These are phyloP conservation scores for Metarhizium robertsii DNA, from an alignment of 2,329 filamentous ascomycete species.

Conservation along the genomic window DNA sequence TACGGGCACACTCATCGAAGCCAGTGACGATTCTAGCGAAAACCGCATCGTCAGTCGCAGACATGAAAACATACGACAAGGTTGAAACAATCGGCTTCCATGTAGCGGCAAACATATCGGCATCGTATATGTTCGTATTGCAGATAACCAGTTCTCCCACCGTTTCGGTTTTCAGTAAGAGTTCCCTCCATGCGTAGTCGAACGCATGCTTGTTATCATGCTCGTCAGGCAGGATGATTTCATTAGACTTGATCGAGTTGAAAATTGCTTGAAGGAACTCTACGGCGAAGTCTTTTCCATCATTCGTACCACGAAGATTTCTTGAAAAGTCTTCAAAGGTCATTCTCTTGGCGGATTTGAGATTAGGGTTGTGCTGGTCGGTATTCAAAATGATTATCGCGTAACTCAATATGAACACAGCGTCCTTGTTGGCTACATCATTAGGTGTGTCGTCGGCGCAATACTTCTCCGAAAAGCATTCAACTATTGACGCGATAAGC, in stretches of 20 bases:
- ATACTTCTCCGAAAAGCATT: slow-evolving; percentile 79
- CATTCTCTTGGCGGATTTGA: slow-evolving; percentile 76
- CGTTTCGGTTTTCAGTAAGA: slow-evolving; percentile 74
- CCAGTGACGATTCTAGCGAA: slow-evolving; percentile 89
- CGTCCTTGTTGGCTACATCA: slow-evolving; percentile 75
- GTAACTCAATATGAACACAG: slow-evolving; percentile 84
- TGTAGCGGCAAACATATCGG: slow-evolving; percentile 93
- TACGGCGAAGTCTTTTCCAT: slow-evolving; percentile 70
- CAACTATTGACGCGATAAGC: slow-evolving; percentile 88
- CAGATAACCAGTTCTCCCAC: slow-evolving; percentile 68
- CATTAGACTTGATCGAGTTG: slow-evolving; percentile 81
- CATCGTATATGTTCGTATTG: slow-evolving; percentile 89
- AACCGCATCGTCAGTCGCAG: slow-evolving; percentile 90
- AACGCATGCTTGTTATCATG: slow-evolving; percentile 96
- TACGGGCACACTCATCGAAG: slow-evolving; percentile 91
- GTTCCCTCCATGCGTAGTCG: slow-evolving; percentile 94
- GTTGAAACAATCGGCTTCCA: slow-evolving; percentile 95
- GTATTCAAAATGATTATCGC: slow-evolving; percentile 98
- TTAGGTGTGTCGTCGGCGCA: slow-evolving; percentile 59
- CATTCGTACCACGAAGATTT: slow-evolving; percentile 87
- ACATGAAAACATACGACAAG: slow-evolving; percentile 97
- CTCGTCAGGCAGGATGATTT: slow-evolving; percentile 95
- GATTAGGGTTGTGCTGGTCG: slow-evolving; percentile 89
- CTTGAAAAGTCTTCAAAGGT: slow-evolving; percentile 69
- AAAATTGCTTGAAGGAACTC: slow-evolving; percentile 83